Evolutionary conservation across 441 rosid genomes (phyloP), one percentile per base, ranked within the genome.

Genomic region (Biscutella laevigata): DNA sequence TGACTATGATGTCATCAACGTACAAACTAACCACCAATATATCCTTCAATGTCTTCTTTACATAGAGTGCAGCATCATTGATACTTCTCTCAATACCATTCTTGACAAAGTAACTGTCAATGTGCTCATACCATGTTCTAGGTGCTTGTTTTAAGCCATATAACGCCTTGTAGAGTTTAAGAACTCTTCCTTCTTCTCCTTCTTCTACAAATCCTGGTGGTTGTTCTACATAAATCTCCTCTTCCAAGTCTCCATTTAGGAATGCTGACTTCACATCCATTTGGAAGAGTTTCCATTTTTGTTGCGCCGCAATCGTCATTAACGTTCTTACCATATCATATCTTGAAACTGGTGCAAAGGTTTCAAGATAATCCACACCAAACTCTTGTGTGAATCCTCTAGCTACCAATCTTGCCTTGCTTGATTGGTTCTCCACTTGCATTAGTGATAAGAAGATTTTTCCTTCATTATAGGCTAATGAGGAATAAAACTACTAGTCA

Each of bases 211-310:
- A 49, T 0, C 58, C 53, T 12, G 24, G 1, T 1, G 30, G 54
- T 26, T 17, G 20, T 17, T 17, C 20, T 17, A 17, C 20, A 17
- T 17, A 17, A 1, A 17, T 17, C 20, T 17, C 57, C 1, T 50
- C 24, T 5, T 57, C 0, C 1, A 44, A 25, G 17, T 40, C 12
- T 1, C 53, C 45, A 51, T 51, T 24, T 5, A 49, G 5, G 9
- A 60, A 60, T 2, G 43, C 26, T 0, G 21, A 28, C 9, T 60
- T 60, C 3, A 61, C 59, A 15, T 61, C 59, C 6, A 52, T 9
- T 11, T 42, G 46, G 12, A 19, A 37, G 2, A 45, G 4, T 27
- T 3, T n/a, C 61, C 34, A 62, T 1, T 17, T 7, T 1, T 45
- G 27, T 7, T 10, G 34, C 24, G 49, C 28, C 4, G 32, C 41